phyloP scores from a whole-genome alignment of 1,284 basidiomycete species.

The Ceratobasidium papillatum region DNA sequence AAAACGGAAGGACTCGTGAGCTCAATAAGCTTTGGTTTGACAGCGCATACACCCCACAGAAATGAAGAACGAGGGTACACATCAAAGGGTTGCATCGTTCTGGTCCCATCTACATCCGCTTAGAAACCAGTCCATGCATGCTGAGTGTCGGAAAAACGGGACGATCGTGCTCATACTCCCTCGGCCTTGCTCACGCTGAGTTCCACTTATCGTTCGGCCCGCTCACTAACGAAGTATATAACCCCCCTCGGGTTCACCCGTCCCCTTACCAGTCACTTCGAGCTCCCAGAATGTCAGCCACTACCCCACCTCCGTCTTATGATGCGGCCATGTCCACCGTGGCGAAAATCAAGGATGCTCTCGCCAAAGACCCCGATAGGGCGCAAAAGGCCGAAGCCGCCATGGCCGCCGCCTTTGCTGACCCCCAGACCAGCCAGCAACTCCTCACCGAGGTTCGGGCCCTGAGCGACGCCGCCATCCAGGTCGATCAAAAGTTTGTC shows the following conservation, averaged over 20 bases:
- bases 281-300: background rate
- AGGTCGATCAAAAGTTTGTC: background rate
- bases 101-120: background rate
- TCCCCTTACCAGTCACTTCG: background rate
- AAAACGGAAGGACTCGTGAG: background rate
- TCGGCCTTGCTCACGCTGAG: background rate
- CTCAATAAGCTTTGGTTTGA: background rate
- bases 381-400: background rate
- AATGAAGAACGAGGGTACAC: background rate
- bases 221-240: background rate
- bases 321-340: background rate
- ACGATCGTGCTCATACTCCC: background rate
- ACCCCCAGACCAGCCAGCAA: background rate
- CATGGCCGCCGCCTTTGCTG: background rate
- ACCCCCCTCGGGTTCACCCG: background rate
- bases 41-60: background rate
- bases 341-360: background rate
- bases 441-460: background rate
- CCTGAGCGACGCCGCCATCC: background rate
- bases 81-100: background rate
- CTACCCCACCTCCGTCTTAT: slow-evolving; percentile 2
- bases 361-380: background rate
- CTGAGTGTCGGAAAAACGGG: background rate
- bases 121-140: background rate
- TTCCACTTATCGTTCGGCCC: background rate